Percentiles rank a stretch among this genome's conserved stretches.
Evolutionary conservation across 2,329 filamentous ascomycete species (phyloP).

Genomic region (Tympanopsis confertula): DNA sequence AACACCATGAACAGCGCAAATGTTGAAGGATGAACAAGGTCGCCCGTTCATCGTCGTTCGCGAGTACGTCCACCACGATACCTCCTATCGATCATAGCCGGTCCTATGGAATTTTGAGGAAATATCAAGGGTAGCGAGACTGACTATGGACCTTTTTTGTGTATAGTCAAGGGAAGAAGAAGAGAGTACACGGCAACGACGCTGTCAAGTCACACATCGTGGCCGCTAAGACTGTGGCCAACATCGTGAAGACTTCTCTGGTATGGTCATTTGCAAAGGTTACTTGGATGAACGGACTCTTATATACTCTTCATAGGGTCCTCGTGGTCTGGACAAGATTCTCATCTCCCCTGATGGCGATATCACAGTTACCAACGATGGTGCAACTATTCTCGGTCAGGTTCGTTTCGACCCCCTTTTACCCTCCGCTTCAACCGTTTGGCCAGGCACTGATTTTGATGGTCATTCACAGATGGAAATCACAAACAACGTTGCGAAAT

Average conservation of each 20-base stretch:
- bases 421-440: not conserved
- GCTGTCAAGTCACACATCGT: constrained; percentile 98
- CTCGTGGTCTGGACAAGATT: constrained; percentile 95
- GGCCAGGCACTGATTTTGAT: not conserved
- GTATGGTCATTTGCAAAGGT: not conserved
- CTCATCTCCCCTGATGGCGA: constrained; percentile 96
- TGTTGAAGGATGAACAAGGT: constrained; percentile 96
- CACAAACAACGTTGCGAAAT: constrained; percentile 93
- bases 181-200: constrained; percentile 89
- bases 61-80: constrained; percentile 86
- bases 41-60: constrained; percentile 95
- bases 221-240: constrained; percentile 87
- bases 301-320: constrained; percentile 39
- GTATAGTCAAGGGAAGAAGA: constrained; percentile 86
- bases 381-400: constrained; percentile 70
- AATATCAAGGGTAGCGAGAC: too few relatives aligned
- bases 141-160: too few relatives aligned
- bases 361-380: constrained; percentile 98
- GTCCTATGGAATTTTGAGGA: constrained; percentile 3
- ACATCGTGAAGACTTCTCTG: constrained; percentile 93
- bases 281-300: too few relatives aligned
- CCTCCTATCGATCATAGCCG: constrained; percentile 2
- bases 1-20: constrained; percentile 32
- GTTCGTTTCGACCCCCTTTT: not conserved
- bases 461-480: constrained; percentile 86